These are phyloP conservation scores for Aspergillus sp. DNA, from an alignment of 2,329 filamentous ascomycete species.

Conservation along the genomic window DNA sequence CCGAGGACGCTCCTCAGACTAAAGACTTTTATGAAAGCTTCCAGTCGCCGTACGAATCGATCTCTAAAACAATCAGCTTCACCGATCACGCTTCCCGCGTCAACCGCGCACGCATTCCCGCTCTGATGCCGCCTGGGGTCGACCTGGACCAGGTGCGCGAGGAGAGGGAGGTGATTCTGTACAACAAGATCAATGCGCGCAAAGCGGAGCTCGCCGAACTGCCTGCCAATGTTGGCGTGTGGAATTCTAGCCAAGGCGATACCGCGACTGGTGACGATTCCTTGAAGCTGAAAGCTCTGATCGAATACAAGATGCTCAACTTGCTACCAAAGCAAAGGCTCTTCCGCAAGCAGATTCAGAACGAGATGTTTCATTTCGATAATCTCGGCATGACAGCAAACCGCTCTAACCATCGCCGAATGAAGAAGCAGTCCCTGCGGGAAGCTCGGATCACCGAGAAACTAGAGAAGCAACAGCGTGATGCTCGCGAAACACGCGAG, in stretches of 20 bases:
- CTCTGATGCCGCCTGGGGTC: constrained; percentile 83
- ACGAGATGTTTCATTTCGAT: constrained; percentile 92
- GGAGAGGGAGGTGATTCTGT: constrained; percentile 82
- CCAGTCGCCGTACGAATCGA: constrained; percentile 66
- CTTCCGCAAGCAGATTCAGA: constrained; percentile 80
- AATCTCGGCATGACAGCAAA: constrained; percentile 98
- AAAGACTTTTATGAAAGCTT: constrained; percentile 66
- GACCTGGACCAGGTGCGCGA: constrained; percentile 83
- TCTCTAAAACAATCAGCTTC: constrained; percentile 68
- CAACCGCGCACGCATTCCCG: constrained; percentile 77
- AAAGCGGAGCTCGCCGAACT: constrained; percentile 81
- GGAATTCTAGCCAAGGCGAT: constrained; percentile 73
- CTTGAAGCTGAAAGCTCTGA: constrained; percentile 83
- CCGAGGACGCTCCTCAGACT: constrained; percentile 24
- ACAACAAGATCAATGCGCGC: constrained; percentile 83
- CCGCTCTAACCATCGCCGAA: constrained; percentile 80
- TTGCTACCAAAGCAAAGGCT: constrained; percentile 86
- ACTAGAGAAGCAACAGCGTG: constrained; percentile 96
- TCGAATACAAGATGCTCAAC: constrained; percentile 90
- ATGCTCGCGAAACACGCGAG: constrained; percentile 91
- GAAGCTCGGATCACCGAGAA: constrained; percentile 98
- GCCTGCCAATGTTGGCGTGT: constrained; percentile 81
- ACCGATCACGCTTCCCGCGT: constrained; percentile 73
- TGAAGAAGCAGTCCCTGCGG: constrained; percentile 95
- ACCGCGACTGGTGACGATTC: constrained; percentile 72